Conservation (phyloP, 176 grass and related monocot species). For the Canna indica region DNA sequence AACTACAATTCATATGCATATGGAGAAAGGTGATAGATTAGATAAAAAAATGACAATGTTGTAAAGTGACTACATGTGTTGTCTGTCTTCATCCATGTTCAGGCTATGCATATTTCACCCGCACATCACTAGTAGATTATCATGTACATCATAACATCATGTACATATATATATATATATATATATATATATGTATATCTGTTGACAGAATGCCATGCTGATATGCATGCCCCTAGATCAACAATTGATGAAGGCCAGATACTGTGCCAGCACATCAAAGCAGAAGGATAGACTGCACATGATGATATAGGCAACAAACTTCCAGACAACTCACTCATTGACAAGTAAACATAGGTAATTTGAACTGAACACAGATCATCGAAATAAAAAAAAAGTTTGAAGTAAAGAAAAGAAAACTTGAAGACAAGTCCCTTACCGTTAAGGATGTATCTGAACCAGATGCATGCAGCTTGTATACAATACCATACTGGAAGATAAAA, state of each 20-base stretch:
- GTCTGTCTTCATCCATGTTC: background rate
- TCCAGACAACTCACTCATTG: background rate
- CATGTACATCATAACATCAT: too few relatives aligned
- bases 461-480: conserved; percentile 81
- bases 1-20: background rate
- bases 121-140: background rate
- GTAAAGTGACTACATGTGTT: background rate
- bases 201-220: background rate
- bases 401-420: background rate
- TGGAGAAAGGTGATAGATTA: background rate
- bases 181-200: too few relatives aligned
- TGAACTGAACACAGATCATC: background rate
- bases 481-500: conserved; percentile 85
- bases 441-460: conserved; percentile 36
- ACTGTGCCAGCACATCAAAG: background rate
- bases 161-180: too few relatives aligned
- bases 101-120: background rate
- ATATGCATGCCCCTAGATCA: background rate
- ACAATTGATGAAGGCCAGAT: background rate
- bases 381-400: too few relatives aligned
- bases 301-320: background rate
- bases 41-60: background rate
- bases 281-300: background rate
- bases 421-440: conserved; percentile 31
- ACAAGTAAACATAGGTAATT: background rate